These are phyloP conservation scores for Ulota crispa DNA, from an alignment of 225 moss, liverwort and hornwort species.

Conservation along the genomic window DNA sequence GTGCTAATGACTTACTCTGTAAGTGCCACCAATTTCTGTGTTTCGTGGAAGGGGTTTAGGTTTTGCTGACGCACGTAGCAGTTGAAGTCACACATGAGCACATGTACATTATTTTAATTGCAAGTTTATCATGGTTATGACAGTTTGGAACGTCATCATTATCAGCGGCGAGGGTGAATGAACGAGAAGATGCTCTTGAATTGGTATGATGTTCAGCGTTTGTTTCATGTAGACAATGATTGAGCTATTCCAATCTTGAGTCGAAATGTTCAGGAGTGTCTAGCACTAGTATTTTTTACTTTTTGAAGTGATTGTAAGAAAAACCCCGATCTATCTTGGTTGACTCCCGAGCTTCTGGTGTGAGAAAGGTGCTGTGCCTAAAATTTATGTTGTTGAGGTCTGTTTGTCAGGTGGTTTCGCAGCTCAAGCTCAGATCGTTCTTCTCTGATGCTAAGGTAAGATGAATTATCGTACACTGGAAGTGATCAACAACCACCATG, in stretches of 20 bases:
- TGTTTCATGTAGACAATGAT: constrained; percentile 8
- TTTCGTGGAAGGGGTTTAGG: not conserved
- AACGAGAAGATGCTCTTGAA: constrained; percentile 81
- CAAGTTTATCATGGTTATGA: constrained; percentile 15
- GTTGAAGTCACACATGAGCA: not conserved
- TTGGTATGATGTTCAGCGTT: constrained; percentile 50
- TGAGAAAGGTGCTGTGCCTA: not conserved
- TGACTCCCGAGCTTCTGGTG: constrained; percentile 1
- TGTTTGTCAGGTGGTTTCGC: constrained; percentile 72
- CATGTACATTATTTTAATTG: constrained; percentile 2
- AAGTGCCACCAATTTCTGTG: not conserved
- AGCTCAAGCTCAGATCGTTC: constrained; percentile 88
- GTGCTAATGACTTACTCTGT: not conserved
- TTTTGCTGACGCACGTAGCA: constrained; percentile 7
- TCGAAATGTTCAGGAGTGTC: not conserved
- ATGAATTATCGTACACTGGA: constrained; percentile 14
- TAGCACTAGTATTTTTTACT: not conserved
- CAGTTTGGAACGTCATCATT: constrained; percentile 61
- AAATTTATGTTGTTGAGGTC: constrained; percentile 2
- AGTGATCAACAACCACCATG: not conserved
- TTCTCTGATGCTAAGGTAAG: constrained; percentile 64
- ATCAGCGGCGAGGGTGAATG: constrained; percentile 57
- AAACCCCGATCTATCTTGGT: not conserved
- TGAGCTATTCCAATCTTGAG: constrained; percentile 9
- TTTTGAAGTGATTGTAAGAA: not conserved